Percentiles rank a stretch among this genome's conserved stretches.
phyloP scores from a whole-genome alignment of 2,329 filamentous ascomycete genomes.

The Paecilomyces formosus region DNA sequence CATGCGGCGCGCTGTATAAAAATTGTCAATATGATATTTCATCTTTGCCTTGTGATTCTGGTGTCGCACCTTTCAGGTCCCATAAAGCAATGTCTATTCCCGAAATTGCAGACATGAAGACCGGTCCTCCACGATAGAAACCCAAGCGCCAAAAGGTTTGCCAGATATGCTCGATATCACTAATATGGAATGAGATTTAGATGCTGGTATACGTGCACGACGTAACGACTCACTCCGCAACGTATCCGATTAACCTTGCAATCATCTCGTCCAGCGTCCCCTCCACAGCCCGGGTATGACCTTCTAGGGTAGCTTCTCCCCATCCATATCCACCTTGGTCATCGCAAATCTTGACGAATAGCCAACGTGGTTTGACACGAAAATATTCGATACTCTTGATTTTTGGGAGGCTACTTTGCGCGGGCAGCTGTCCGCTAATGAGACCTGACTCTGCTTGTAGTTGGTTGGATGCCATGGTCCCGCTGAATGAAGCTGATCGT shows the following conservation, averaged over 20 bases:
- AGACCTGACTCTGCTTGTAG: not conserved
- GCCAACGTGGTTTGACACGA: constrained; percentile 65
- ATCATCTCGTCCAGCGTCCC: constrained; percentile 63
- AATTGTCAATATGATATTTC: not conserved
- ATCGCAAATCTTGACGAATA: constrained; percentile 71
- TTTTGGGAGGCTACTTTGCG: constrained; percentile 23
- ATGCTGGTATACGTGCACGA: not conserved
- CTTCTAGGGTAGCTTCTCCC: constrained; percentile 69
- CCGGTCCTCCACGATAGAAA: constrained; percentile 71
- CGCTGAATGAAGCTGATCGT: not conserved
- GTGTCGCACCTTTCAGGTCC: constrained; percentile 65
- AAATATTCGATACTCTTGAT: constrained; percentile 66
- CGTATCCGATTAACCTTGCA: constrained; percentile 55
- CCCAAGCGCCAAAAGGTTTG: constrained; percentile 62
- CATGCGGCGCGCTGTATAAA: constrained; percentile 36
- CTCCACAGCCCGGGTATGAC: constrained; percentile 66
- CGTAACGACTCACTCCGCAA: constrained; percentile 55
- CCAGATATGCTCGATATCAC: constrained; percentile 76
- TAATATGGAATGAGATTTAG: constrained; percentile 20
- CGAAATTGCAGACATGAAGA: constrained; percentile 71
- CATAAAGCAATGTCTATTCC: constrained; percentile 75
- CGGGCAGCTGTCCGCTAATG: not conserved
- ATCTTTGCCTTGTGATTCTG: not conserved
- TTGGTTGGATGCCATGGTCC: not conserved
- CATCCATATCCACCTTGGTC: constrained; percentile 58